Evolutionary conservation across 148 eudicot species (phyloP).

Genomic region (Cornus suecica): DNA sequence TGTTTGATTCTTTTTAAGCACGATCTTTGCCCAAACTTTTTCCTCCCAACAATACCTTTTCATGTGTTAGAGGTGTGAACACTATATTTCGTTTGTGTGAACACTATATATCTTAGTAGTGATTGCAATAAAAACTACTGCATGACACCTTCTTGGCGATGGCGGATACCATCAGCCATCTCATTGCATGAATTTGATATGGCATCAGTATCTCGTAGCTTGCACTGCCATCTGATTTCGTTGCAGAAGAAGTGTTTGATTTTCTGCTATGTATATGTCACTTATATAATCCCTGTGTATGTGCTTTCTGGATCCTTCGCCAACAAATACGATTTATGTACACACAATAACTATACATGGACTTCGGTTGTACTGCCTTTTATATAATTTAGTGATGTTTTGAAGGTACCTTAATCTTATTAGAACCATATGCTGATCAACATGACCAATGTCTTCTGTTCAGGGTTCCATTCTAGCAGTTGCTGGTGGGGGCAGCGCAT

Average conservation of each 20-base stretch:
- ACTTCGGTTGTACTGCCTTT: neutral
- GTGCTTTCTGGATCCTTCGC: slow-evolving; percentile 4
- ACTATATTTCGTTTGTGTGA: neutral
- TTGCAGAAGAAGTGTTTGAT: neutral
- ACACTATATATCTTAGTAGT: neutral
- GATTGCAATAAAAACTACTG: neutral
- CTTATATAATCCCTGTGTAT: neutral
- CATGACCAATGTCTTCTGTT: neutral
- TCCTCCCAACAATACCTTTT: neutral
- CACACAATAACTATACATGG: neutral
- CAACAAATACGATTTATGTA: neutral
- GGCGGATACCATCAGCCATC: neutral
- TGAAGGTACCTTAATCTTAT: neutral
- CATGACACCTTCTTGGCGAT: neutral
- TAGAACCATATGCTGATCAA: neutral
- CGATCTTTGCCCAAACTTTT: neutral
- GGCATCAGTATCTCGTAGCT: neutral
- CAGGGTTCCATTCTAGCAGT: slow-evolving; percentile 92
- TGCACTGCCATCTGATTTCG: slow-evolving; percentile 4
- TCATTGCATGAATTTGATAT: neutral
- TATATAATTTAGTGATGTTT: neutral
- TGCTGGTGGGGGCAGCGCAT: slow-evolving; percentile 94
- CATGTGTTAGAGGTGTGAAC: neutral
- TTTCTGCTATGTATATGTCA: neutral
- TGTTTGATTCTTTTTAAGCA: neutral